Evolutionary conservation across 345 rosid genomes (phyloP).

Genomic region (Eucalyptus marginata): DNA sequence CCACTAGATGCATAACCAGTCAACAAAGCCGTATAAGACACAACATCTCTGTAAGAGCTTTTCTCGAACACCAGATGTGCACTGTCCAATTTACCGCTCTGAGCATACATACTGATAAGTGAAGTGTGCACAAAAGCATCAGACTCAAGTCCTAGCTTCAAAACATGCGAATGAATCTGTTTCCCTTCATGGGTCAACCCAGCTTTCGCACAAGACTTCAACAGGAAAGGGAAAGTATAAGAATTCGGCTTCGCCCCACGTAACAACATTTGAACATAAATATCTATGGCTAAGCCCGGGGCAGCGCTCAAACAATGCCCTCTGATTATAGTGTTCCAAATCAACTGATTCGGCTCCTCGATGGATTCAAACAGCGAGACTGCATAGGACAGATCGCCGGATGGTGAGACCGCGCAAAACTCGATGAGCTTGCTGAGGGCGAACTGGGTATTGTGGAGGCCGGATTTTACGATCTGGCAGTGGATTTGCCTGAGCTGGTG

Average conservation of each 20-base stretch:
- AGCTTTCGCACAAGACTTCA: conserved; percentile 46
- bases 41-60: conserved; percentile 37
- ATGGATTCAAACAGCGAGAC: conserved; percentile 37
- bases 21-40: conserved; percentile 57
- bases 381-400: conserved; percentile 47
- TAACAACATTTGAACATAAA: conserved; percentile 37
- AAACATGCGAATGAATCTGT: conserved; percentile 44
- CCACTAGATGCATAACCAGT: conserved; percentile 5
- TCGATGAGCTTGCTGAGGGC: conserved; percentile 62
- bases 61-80: conserved; percentile 41
- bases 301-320: conserved; percentile 39
- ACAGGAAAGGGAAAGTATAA: conserved; percentile 49
- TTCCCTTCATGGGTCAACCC: conserved; percentile 25
- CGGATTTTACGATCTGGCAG: conserved; percentile 49
- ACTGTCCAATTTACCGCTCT: conserved; percentile 17
- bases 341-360: conserved; percentile 40
- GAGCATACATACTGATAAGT: conserved; percentile 53
- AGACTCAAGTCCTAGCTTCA: conserved; percentile 41
- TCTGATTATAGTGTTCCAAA: conserved; percentile 54
- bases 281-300: conserved; percentile 22
- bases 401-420: conserved; percentile 46
- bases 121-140: conserved; percentile 59
- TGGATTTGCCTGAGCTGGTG: conserved; percentile 41
- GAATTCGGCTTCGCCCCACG: conserved; percentile 36
- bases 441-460: conserved; percentile 66